Evolutionary conservation across 129 eudicot genomes (phyloP).

Genomic region (Deinandra increscens): DNA sequence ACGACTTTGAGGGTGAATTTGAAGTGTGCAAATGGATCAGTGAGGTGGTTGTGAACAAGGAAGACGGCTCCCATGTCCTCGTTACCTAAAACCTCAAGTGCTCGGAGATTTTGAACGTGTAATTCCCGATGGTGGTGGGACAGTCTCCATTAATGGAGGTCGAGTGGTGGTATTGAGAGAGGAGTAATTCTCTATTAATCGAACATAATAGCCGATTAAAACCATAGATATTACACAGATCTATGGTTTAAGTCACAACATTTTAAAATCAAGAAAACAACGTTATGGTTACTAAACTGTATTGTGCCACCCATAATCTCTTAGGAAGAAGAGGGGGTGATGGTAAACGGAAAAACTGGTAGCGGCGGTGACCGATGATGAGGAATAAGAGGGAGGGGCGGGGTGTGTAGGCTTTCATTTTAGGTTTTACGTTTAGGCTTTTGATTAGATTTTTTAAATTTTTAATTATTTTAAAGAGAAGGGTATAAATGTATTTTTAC

Average conservation of each 20-base stretch:
- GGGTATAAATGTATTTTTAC: too few relatives aligned
- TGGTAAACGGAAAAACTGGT: too few relatives aligned
- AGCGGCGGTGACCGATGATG: too few relatives aligned
- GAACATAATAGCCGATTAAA: too few relatives aligned
- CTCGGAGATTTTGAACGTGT: conserved; percentile 45
- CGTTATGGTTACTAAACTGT: conserved; percentile 28
- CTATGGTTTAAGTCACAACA: conserved; percentile 18
- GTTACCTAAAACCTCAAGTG: conserved; percentile 65
- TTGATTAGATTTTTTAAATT: too few relatives aligned
- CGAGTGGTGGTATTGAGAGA: conserved; percentile 7
- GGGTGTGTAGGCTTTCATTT: too few relatives aligned
- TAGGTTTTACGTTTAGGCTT: too few relatives aligned
- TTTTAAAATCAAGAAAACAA: conserved; percentile 13
- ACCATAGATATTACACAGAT: conserved; percentile 7
- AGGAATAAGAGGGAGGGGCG: too few relatives aligned
- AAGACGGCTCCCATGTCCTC: conserved; percentile 93
- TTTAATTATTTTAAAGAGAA: too few relatives aligned
- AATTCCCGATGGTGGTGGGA: conserved; percentile 38
- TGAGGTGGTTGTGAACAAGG: conserved; percentile 51
- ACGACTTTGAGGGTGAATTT: conserved; percentile 88
- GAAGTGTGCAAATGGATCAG: conserved; percentile 38
- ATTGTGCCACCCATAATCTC: conserved; percentile 14
- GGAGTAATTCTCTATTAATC: too few relatives aligned
- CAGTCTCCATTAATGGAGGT: conserved; percentile 39
- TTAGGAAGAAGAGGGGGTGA: too few relatives aligned